Conservation (phyloP, 768 basidiomycete genomes). For the Galerina sulciceps region DNA sequence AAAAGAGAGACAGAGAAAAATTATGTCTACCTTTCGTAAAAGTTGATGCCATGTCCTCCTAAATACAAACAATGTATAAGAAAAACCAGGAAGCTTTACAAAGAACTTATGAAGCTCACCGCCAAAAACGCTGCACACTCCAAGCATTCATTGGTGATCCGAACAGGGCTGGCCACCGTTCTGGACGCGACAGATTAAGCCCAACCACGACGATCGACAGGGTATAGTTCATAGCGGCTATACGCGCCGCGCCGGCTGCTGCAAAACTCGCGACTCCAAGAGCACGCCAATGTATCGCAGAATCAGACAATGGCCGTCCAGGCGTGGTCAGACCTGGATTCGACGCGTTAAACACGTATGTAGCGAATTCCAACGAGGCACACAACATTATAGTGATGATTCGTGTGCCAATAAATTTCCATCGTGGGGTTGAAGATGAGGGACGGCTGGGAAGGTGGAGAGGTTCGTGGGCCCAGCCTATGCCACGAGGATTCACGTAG, state of each 20-base stretch:
- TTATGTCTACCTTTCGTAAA: slow-evolving; percentile 21
- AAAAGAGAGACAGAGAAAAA: neutral
- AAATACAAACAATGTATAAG: neutral
- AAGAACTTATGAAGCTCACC: slow-evolving; percentile 6
- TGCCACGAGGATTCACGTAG: slow-evolving; percentile 34
- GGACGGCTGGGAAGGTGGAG: slow-evolving; percentile 21
- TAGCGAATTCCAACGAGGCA: slow-evolving; percentile 2
- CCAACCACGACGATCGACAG: slow-evolving; percentile 13
- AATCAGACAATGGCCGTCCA: slow-evolving; percentile 7
- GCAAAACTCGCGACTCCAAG: slow-evolving; percentile 16
- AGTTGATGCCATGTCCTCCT: slow-evolving; percentile 22
- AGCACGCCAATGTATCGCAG: slow-evolving; percentile 14
- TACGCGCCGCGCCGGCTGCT: slow-evolving; percentile 15
- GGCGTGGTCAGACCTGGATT: slow-evolving; percentile 18
- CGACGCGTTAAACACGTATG: slow-evolving; percentile 16
- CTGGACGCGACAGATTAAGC: slow-evolving; percentile 21
- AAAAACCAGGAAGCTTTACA: neutral
- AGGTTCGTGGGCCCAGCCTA: slow-evolving; percentile 37
- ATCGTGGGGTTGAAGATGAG: slow-evolving; percentile 20
- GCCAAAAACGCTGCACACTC: slow-evolving; percentile 25
- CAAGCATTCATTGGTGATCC: slow-evolving; percentile 20
- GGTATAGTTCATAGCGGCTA: slow-evolving; percentile 16
- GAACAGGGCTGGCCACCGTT: slow-evolving; percentile 26
- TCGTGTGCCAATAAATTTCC: slow-evolving; percentile 24
- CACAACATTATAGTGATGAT: slow-evolving; percentile 10